phyloP scores from a whole-genome alignment of 352 stramenopile genomes.

The Globisporangium radiosum region DNA sequence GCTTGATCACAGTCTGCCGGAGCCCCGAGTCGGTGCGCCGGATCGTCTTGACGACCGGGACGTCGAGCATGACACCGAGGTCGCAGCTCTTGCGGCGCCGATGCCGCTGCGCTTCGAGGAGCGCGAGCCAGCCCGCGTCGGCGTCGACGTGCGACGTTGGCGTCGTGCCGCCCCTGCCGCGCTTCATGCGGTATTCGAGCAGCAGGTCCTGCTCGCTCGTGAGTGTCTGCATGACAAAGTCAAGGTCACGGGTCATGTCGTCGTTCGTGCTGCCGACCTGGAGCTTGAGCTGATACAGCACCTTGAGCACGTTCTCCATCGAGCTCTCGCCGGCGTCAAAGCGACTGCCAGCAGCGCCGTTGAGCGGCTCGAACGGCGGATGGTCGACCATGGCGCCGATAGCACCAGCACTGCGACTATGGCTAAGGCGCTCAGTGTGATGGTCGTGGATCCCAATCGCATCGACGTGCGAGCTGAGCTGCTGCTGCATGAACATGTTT shows the following conservation, averaged over 20 bases:
- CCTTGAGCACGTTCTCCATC: constrained; percentile 70
- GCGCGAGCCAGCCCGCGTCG: constrained; percentile 32
- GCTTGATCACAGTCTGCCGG: constrained; percentile 40
- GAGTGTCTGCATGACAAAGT: constrained; percentile 66
- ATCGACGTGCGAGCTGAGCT: constrained; percentile 57
- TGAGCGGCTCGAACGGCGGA: background rate
- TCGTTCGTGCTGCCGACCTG: constrained; percentile 26
- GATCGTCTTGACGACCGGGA: constrained; percentile 22
- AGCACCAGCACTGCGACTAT: background rate
- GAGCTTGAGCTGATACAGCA: constrained; percentile 38
- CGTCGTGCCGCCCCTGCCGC: constrained; percentile 11
- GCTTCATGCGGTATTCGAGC: constrained; percentile 15
- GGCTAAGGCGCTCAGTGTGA: background rate
- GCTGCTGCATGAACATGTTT: constrained; percentile 59
- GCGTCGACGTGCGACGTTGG: constrained; percentile 14
- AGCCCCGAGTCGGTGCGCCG: constrained; percentile 45
- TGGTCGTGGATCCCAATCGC: constrained; percentile 38
- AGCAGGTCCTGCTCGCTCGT: constrained; percentile 65
- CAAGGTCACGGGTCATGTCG: constrained; percentile 35
- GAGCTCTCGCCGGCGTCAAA: constrained; percentile 47
- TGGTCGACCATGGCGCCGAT: no score
- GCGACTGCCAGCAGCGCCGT: background rate
- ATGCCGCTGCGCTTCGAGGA: constrained; percentile 47
- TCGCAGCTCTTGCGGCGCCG: constrained; percentile 30
- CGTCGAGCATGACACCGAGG: constrained; percentile 9